Conservation (phyloP, 805 yeast species). For the Candida nonsorbophila region DNA sequence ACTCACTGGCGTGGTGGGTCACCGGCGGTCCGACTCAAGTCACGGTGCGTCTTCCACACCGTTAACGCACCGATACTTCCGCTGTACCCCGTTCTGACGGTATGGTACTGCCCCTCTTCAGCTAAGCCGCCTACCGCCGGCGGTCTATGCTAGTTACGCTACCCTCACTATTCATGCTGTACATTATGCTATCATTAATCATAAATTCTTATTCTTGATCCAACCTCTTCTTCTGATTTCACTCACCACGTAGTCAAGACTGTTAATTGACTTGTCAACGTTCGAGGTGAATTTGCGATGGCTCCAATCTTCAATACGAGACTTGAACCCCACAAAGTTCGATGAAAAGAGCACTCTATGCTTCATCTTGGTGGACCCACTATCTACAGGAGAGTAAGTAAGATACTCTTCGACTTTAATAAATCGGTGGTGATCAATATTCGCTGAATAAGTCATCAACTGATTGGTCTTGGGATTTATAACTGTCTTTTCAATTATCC, state of each 20-base stretch:
- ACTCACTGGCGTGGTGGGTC: too few relatives aligned
- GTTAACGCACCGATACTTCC: too few relatives aligned
- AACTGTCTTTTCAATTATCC: constrained; percentile 76
- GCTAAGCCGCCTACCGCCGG: not conserved
- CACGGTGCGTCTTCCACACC: too few relatives aligned
- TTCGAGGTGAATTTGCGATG: constrained; percentile 64
- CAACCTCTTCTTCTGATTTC: constrained; percentile 38
- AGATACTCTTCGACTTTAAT: constrained; percentile 77
- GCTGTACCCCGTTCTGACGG: too few relatives aligned
- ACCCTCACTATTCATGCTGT: not conserved
- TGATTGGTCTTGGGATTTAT: constrained; percentile 56
- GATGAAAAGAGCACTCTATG: constrained; percentile 67
- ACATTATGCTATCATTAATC: too few relatives aligned
- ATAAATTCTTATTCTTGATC: too few relatives aligned
- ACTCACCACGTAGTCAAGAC: constrained; percentile 76
- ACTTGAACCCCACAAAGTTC: constrained; percentile 63
- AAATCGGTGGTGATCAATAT: constrained; percentile 76
- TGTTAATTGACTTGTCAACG: constrained; percentile 59
- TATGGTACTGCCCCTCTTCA: not conserved
- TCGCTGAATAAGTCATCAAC: constrained; percentile 69
- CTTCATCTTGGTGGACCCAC: constrained; percentile 39
- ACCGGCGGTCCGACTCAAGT: too few relatives aligned
- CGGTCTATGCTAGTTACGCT: not conserved
- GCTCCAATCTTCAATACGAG: constrained; percentile 80
- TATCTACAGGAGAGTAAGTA: constrained; percentile 39